phyloP scores from a whole-genome alignment of 352 stramenopile genomes.

The Phytophthora citrophthora region DNA sequence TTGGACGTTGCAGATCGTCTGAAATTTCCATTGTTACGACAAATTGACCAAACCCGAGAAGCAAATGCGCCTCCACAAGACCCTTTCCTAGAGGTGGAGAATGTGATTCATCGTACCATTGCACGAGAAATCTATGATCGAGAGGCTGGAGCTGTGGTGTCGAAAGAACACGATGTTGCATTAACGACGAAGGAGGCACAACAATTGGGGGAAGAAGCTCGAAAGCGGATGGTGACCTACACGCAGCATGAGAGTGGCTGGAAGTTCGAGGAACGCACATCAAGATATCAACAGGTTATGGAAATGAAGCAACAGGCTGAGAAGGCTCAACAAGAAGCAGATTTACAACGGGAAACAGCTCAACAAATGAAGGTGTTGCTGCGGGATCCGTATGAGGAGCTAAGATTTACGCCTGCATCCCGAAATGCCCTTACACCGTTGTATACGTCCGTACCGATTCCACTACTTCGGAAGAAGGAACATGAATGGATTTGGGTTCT shows the following conservation, averaged over 20 bases:
- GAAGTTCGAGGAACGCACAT: conserved; percentile 67
- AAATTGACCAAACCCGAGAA: conserved; percentile 24
- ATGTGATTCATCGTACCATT: conserved; percentile 39
- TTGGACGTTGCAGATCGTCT: conserved; percentile 10
- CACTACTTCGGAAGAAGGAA: conserved; percentile 14
- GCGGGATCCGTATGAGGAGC: conserved; percentile 47
- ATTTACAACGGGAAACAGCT: conserved; percentile 39
- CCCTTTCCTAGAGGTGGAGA: conserved; percentile 43
- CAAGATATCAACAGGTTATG: conserved; percentile 58
- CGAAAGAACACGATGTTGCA: conserved; percentile 39
- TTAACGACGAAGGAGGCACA: conserved; percentile 48
- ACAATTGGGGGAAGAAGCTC: conserved; percentile 59
- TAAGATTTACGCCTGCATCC: conserved; percentile 4
- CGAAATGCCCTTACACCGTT: neutral
- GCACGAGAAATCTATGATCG: conserved; percentile 38
- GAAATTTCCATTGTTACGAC: conserved; percentile 45
- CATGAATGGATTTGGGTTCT: conserved; percentile 60
- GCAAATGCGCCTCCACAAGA: conserved; percentile 25
- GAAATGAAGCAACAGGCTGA: conserved; percentile 62
- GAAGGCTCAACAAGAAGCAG: conserved; percentile 42
- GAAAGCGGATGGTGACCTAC: conserved; percentile 66
- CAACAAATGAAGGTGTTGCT: conserved; percentile 41
- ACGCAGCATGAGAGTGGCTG: conserved; percentile 62
- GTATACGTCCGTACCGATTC: neutral
- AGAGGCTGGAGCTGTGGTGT: conserved; percentile 34